A percentile compares a stretch with the other conserved stretches of the same genome.
These are phyloP conservation scores for Linum usitatissimum DNA, from an alignment of 345 rosid genomes.

Conservation along the genomic window DNA sequence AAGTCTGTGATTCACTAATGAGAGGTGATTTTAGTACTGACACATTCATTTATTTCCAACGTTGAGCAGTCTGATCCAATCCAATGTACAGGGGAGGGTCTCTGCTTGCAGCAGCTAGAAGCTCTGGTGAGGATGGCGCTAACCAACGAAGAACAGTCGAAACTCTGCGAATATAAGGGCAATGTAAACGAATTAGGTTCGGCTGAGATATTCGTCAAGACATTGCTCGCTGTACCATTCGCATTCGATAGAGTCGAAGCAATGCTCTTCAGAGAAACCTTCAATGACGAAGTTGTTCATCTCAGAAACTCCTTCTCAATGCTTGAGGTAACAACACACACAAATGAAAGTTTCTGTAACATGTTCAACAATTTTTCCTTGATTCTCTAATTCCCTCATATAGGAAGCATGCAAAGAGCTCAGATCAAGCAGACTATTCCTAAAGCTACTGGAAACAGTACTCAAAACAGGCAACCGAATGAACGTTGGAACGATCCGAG, in stretches of 20 bases:
- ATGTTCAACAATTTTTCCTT: background rate
- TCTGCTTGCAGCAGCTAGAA: slow-evolving; percentile 70
- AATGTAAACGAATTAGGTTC: slow-evolving; percentile 65
- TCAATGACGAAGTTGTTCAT: slow-evolving; percentile 82
- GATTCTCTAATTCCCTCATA: background rate
- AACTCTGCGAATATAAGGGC: slow-evolving; percentile 61
- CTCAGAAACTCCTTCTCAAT: slow-evolving; percentile 79
- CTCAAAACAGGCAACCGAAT: slow-evolving; percentile 93
- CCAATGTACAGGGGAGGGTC: slow-evolving; percentile 48
- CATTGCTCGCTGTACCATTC: slow-evolving; percentile 49
- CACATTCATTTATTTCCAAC: background rate
- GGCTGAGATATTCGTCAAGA: slow-evolving; percentile 65
- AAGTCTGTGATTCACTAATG: slow-evolving; percentile 60
- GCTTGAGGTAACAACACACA: slow-evolving; percentile 47
- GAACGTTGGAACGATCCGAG: slow-evolving; percentile 93
- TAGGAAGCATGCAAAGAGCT: slow-evolving; percentile 98
- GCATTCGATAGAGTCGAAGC: slow-evolving; percentile 70
- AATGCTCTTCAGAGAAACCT: slow-evolving; percentile 85
- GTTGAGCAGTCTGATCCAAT: background rate
- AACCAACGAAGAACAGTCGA: slow-evolving; percentile 79
- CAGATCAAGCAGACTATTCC: slow-evolving; percentile 77
- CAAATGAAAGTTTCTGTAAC: no score
- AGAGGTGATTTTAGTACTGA: slow-evolving; percentile 37
- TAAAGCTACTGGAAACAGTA: slow-evolving; percentile 84
- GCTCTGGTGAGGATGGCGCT: slow-evolving; percentile 90